Base-by-base conservation (phyloP, 2,329 filamentous ascomycete genomes). In the Penicillium sclerotiorum region DNA sequence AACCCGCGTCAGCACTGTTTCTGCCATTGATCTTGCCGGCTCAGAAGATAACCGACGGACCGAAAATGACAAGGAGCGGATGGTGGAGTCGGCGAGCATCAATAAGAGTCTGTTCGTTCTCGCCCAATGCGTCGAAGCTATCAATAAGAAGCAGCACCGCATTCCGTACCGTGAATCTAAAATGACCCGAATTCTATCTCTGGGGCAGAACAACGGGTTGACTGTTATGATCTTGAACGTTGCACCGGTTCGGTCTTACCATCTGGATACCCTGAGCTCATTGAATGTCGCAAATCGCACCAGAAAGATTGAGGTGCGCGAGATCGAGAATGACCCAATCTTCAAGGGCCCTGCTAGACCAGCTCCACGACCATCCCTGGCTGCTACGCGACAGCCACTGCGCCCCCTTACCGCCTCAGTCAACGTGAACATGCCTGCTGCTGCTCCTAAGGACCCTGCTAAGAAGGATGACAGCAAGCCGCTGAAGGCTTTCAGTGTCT, bases 201-300 rank as follows among this genome's bases (percentile, higher is more conserved):
- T 97, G 8, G 93, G 93, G 2, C 93, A 96, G 74, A 96, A 97
- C 74, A 90, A 95, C 57, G 93, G 94, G 43, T 84, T 96, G 59
- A 96, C 92, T 0, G 83, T 97, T 65, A 97, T 97, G 94, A 94
- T 97, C 50, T 79, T 97, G 30, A 97, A 97, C 65, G 81, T 97
- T 2, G 90, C 93, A 0, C 92, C 94, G 0, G 80, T 95, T n/a
- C 85, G 89, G 55, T 91, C 89, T 60, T 97, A 95, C 67, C 93
- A 97, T 65, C 80, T 96, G 32, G 93, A 97, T 68, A 96, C 93
- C 0, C 79, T 96, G 5, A 95, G 90, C 72, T 96, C 92, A 55
- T 77, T 97, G 45, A 96, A 96, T 66, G 94, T 97, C 64, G 94
- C 92, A 64, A 96, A 94, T 44, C 83, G 93, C 9, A 95, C 93